Evolutionary conservation across 2,329 filamentous ascomycete species (phyloP), one percentile per base, ranked within the genome.

Genomic region (Botrytis hyacinthi): DNA sequence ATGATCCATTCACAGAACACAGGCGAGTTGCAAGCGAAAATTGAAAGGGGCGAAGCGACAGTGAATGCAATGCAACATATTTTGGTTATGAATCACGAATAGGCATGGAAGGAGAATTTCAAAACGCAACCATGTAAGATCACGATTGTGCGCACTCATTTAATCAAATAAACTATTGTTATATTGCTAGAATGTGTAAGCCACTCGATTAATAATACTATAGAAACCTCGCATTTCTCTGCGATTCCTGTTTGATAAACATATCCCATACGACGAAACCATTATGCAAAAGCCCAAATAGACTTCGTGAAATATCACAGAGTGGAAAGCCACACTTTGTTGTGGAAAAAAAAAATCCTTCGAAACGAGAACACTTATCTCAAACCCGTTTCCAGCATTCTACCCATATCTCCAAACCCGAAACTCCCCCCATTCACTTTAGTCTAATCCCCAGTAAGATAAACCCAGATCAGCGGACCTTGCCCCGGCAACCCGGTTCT

Each of bases 401-500:
- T 9, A 40, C 22, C 46, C 35, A 54, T 26, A 40, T 9, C 35
- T 10, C 37, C 20, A 20, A 14, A 51, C 8, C 48, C 26, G 20
- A 10, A 12, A 32, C 8, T n/a, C 42, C 60, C 20, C 65, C 7
- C n/a, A 32, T 10, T 1, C 37, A 46, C 29, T 4, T 7, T 40
- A 16, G 6, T 32, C 48, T 51, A 79, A 67, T 78, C 85, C 80
- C 88, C 89, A 29, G 85, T 87, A 72, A 90, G 83, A 84, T 88
- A 91, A 26, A 91, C 75, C 80, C 87, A 90, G n/a, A 90, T 86
- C 4, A 89, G 84, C 0, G 86, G 86, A 80, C 86, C 87, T 76
- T 84, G 83, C 0, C 84, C 84, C 0, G 81, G 79, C 26, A 84
- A 80, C 12, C 60, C 72, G 0, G 88, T 88, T 29, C 51, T 60